Evolutionary conservation across 2,329 filamentous ascomycete genomes (phyloP).

Genomic region (Ilyonectria mors-panacis): DNA sequence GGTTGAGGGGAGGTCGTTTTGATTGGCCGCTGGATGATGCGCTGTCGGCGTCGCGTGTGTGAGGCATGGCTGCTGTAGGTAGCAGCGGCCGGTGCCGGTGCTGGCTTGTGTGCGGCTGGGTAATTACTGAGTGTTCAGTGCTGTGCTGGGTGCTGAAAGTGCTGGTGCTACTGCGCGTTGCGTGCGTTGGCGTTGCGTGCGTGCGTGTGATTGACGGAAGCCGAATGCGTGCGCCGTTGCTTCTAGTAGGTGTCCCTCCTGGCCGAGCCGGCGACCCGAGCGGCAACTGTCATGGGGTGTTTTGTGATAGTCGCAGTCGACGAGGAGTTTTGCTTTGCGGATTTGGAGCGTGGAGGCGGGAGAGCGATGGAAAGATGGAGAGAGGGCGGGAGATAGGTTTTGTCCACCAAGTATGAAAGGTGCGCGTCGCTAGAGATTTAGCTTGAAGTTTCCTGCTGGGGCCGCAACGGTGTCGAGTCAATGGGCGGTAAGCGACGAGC

Average conservation of each 20-base stretch:
- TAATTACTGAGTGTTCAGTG: conserved; percentile 4
- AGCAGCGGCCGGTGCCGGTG: conserved; percentile 19
- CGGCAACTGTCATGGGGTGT: conserved; percentile 38
- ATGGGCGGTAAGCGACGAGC: conserved; percentile 16
- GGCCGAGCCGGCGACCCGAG: conserved; percentile 33
- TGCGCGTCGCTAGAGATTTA: conserved; percentile 8
- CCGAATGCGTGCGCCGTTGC: conserved; percentile 17
- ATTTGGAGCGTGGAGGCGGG: conserved; percentile 13
- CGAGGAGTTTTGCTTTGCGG: conserved; percentile 16
- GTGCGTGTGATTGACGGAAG: conserved; percentile 23
- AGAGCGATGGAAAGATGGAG: conserved; percentile 6
- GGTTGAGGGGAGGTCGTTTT: conserved; percentile 63
- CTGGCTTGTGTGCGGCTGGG: conserved; percentile 5
- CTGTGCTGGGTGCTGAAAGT: conserved; percentile 11
- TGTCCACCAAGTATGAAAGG: conserved; percentile 22
- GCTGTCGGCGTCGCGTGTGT: conserved; percentile 64
- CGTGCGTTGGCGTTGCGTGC: conserved; percentile 26
- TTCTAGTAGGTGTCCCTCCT: conserved; percentile 38
- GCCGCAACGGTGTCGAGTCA: conserved; percentile 18
- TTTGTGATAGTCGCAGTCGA: conserved; percentile 26
- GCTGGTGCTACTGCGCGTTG: conserved; percentile 11
- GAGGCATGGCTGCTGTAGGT: conserved; percentile 54
- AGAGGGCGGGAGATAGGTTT: conserved; percentile 21
- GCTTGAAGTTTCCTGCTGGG: conserved; percentile 11
- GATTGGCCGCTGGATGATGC: conserved; percentile 67